Conservation (phyloP, 1,139 yeast species). For the Sugiyamaella sp. region DNA sequence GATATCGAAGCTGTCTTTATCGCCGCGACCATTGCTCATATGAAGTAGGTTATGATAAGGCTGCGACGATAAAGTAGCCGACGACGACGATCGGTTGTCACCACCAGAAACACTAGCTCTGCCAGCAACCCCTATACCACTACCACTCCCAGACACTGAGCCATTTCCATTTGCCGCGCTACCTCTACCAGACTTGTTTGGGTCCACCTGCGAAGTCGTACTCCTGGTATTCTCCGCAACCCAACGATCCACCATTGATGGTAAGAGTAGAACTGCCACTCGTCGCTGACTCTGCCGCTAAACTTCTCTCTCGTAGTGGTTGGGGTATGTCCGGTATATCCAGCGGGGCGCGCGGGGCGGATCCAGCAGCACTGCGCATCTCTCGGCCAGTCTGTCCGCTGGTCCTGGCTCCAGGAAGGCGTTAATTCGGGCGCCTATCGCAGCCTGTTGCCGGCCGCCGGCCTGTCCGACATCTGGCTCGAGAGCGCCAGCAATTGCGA, state of each 20-base stretch:
- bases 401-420: too few species aligned
- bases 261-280: neutral
- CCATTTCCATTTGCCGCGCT: neutral
- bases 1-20: neutral
- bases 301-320: neutral
- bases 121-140: neutral
- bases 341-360: conserved; percentile 2
- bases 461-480: too few species aligned
- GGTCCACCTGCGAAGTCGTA: neutral
- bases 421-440: too few species aligned
- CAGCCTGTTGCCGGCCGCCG: too few species aligned
- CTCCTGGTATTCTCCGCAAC: neutral
- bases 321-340: too few species aligned
- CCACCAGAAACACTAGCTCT: neutral
- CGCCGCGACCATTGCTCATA: conserved; percentile 6
- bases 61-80: conserved; percentile 8
- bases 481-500: too few species aligned
- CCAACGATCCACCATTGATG: conserved; percentile 13
- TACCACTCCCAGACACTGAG: neutral
- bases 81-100: neutral
- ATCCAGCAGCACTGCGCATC: too few species aligned
- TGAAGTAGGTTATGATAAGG: conserved; percentile 16
- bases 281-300: neutral
- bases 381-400: too few species aligned
- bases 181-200: neutral